These are phyloP conservation scores for Trichaptum fuscoviolaceum DNA, from an alignment of 768 basidiomycete genomes.

Conservation along the genomic window DNA sequence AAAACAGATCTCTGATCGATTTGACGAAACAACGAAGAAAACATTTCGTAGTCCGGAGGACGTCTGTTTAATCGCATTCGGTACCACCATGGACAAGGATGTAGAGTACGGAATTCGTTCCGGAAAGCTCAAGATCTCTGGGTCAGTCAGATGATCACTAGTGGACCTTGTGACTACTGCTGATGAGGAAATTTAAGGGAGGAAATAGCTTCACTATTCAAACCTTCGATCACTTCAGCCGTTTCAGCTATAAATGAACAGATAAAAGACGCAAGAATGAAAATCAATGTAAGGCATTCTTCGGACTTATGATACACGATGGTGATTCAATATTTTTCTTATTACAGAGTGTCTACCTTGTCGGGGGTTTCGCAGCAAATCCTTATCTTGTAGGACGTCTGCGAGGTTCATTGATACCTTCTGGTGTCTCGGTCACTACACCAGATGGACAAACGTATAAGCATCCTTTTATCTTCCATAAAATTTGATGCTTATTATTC, in stretches of 20 bases:
- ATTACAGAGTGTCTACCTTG: constrained; percentile 38
- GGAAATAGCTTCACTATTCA: constrained; percentile 36
- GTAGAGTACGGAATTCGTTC: constrained; percentile 32
- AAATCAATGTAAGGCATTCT: constrained; percentile 26
- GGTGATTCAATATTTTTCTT: not conserved
- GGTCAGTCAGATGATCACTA: constrained; percentile 20
- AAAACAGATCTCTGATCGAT: constrained; percentile 30
- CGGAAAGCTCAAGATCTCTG: constrained; percentile 34
- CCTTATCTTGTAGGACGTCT: constrained; percentile 43
- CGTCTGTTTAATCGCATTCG: constrained; percentile 37
- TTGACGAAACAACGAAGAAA: constrained; percentile 36
- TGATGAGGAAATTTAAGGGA: constrained; percentile 20
- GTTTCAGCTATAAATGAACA: constrained; percentile 31
- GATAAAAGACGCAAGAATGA: constrained; percentile 23
- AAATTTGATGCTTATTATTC: constrained; percentile 8
- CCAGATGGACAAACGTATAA: constrained; percentile 52
- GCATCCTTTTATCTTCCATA: not conserved
- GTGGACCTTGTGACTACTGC: not conserved
- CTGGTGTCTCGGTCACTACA: constrained; percentile 37
- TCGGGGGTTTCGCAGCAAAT: constrained; percentile 49
- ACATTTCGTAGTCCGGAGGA: constrained; percentile 37
- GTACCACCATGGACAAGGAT: constrained; percentile 35
- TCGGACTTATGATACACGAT: not conserved
- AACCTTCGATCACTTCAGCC: constrained; percentile 35
- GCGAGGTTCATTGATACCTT: constrained; percentile 29